These are phyloP conservation scores for Fragaria iinumae DNA, from an alignment of 306 rosid genomes.

Conservation along the genomic window DNA sequence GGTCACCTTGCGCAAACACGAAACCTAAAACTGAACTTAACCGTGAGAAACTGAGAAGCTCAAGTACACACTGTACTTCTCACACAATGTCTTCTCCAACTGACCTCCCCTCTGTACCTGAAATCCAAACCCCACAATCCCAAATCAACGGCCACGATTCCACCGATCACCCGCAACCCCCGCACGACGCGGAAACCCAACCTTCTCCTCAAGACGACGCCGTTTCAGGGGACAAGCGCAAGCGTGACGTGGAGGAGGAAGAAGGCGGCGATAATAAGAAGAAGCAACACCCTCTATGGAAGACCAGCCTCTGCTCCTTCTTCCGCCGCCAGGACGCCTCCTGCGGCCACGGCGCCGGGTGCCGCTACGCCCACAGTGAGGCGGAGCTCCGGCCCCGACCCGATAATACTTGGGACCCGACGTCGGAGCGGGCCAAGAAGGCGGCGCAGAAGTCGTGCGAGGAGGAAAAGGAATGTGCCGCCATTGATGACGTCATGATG, in stretches of 20 bases:
- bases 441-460: conserved; percentile 32
- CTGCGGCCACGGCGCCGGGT: conserved; percentile 69
- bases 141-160: conserved; percentile 40
- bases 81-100: conserved; percentile 43
- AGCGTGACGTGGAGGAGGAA: conserved; percentile 60
- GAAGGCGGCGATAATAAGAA: background rate
- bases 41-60: background rate
- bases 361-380: conserved; percentile 82
- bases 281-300: conserved; percentile 61
- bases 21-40: background rate
- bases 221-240: conserved; percentile 55
- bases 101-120: conserved; percentile 27
- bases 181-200: conserved; percentile 13
- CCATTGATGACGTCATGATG: conserved; percentile 58
- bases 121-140: conserved; percentile 37
- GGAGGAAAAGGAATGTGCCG: conserved; percentile 9
- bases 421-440: conserved; percentile 83
- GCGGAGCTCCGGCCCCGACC: conserved; percentile 88
- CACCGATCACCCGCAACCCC: conserved; percentile 3
- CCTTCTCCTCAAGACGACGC: conserved; percentile 25
- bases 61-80: background rate
- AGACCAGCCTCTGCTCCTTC: conserved; percentile 87
- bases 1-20: background rate
- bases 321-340: conserved; percentile 58
- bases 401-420: conserved; percentile 91